phyloP scores from a whole-genome alignment of 148 eudicot genomes.

The Nepenthes gracilis region DNA sequence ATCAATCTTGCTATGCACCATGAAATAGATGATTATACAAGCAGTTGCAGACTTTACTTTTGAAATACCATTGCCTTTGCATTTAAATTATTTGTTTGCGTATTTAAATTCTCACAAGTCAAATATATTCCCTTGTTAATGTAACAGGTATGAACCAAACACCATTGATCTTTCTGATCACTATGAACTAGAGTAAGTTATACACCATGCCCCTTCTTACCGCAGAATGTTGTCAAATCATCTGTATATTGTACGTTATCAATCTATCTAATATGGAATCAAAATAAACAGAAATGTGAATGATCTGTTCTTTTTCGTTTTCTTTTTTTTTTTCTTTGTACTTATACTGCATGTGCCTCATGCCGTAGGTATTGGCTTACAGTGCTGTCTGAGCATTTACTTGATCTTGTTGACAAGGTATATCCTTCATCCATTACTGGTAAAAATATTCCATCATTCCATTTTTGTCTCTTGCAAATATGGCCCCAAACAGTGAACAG shows the following conservation, averaged over 20 bases:
- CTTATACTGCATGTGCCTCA: conserved; percentile 5
- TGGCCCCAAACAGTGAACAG: neutral
- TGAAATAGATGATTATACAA: too few relatives aligned
- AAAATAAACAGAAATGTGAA: neutral
- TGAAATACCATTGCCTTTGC: too few relatives aligned
- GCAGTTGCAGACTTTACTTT: too few relatives aligned
- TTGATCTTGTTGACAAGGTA: conserved; percentile 99
- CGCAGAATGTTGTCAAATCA: neutral
- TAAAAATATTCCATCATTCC: conserved; percentile 1
- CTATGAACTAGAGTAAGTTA: conserved; percentile 80
- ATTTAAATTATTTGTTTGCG: too few relatives aligned
- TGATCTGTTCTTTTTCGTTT: neutral
- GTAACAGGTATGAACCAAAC: conserved; percentile 83
- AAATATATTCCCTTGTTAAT: conserved; percentile 2
- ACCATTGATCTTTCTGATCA: conserved; percentile 87
- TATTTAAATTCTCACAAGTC: neutral
- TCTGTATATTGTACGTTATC: neutral
- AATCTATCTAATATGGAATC: too few relatives aligned
- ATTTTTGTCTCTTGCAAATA: neutral
- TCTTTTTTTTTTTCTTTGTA: neutral
- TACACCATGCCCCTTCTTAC: neutral
- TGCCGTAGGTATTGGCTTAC: conserved; percentile 75
- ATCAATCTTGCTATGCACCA: too few relatives aligned
- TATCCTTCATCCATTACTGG: neutral
- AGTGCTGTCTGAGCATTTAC: conserved; percentile 77